Conservation (phyloP, 306 rosid genomes). For the Acacia acuminata region DNA sequence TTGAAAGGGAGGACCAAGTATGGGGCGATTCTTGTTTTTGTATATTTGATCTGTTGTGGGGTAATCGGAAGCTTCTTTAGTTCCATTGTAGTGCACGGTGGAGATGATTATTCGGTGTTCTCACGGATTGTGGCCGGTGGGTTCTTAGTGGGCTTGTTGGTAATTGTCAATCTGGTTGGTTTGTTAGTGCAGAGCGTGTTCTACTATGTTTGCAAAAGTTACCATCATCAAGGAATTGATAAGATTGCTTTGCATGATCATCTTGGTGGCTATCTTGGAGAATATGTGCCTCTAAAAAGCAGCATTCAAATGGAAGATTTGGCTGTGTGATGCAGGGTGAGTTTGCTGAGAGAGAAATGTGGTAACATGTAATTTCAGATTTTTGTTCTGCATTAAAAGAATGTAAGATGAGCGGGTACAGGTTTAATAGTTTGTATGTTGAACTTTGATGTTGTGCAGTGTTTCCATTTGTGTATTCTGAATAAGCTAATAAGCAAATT, state of each 20-base stretch:
- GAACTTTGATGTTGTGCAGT: slow-evolving; percentile 17
- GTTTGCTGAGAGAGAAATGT: background rate
- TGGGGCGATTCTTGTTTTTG: slow-evolving; percentile 58
- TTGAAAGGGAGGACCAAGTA: slow-evolving; percentile 67
- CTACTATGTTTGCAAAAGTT: slow-evolving; percentile 92
- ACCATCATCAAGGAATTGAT: slow-evolving; percentile 90
- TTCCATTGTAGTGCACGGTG: slow-evolving; percentile 77
- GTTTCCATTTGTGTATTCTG: background rate
- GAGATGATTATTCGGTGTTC: slow-evolving; percentile 53
- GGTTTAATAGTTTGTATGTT: slow-evolving; percentile 34
- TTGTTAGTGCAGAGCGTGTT: slow-evolving; percentile 88
- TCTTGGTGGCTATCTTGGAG: slow-evolving; percentile 97
- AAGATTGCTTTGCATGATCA: slow-evolving; percentile 86
- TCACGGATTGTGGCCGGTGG: slow-evolving; percentile 81
- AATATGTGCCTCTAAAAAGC: slow-evolving; percentile 94
- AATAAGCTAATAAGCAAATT: slow-evolving; percentile 7
- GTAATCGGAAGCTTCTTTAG: slow-evolving; percentile 58
- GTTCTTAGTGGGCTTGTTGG: slow-evolving; percentile 79
- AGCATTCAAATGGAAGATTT: slow-evolving; percentile 90
- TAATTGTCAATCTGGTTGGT: slow-evolving; percentile 84
- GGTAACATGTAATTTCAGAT: slow-evolving; percentile 44
- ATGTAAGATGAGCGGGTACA: slow-evolving; percentile 25
- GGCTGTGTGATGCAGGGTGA: slow-evolving; percentile 53
- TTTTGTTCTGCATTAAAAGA: slow-evolving; percentile 23
- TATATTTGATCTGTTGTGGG: slow-evolving; percentile 57